Evolutionary conservation across 208 protist species (phyloP).

Genomic region (Borovskyia barvae): DNA sequence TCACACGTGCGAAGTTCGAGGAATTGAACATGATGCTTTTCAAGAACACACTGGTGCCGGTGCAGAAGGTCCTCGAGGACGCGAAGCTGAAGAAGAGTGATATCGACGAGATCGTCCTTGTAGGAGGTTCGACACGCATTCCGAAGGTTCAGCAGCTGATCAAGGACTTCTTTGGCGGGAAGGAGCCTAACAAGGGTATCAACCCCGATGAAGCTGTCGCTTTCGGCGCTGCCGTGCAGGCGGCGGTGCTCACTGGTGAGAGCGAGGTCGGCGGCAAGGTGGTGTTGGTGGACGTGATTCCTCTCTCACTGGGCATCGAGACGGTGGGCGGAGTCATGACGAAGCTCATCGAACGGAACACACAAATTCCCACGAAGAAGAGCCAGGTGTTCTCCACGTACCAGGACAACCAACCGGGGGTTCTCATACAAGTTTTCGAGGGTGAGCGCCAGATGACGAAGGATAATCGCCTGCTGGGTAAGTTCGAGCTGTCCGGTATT

Average conservation of each 20-base stretch:
- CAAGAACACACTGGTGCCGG: constrained; percentile 75
- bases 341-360: constrained; percentile 85
- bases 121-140: constrained; percentile 97
- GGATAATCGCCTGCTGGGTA: constrained; percentile 93
- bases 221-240: constrained; percentile 97
- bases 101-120: constrained; percentile 94
- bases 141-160: constrained; percentile 98
- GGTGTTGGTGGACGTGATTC: constrained; percentile 86
- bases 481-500: constrained; percentile 95
- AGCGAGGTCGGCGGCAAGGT: constrained; percentile 70
- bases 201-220: constrained; percentile 94
- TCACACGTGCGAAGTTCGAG: constrained; percentile 99
- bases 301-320: constrained; percentile 94
- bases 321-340: constrained; percentile 95
- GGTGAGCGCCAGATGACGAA: constrained; percentile 92
- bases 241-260: constrained; percentile 87
- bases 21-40: constrained; percentile 92
- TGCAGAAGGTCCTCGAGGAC: constrained; percentile 89
- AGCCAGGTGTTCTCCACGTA: constrained; percentile 87
- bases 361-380: constrained; percentile 81
- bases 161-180: constrained; percentile 93
- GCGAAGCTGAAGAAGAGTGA: constrained; percentile 83
- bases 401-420: constrained; percentile 84
- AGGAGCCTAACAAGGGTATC: constrained; percentile 92
- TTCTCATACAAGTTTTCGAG: constrained; percentile 94